These are phyloP conservation scores for Trichoderma guizhouense DNA, from an alignment of 2,329 filamentous ascomycete genomes.

Conservation along the genomic window DNA sequence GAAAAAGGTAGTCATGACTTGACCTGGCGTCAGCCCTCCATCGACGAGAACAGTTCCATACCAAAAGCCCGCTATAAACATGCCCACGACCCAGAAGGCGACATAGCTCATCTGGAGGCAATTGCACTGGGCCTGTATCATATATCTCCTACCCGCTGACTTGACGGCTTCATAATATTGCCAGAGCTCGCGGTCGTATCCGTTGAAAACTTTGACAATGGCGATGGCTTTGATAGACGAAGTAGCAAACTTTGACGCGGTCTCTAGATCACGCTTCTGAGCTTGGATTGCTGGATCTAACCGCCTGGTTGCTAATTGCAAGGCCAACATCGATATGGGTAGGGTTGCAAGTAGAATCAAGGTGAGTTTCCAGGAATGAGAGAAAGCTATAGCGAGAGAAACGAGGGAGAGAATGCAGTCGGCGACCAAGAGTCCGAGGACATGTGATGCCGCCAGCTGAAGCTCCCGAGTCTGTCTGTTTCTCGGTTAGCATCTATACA, in stretches of 20 bases:
- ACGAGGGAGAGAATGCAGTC: constrained; percentile 62
- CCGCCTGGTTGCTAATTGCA: constrained; percentile 57
- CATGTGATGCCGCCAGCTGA: constrained; percentile 74
- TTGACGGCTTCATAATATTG: constrained; percentile 60
- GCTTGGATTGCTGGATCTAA: constrained; percentile 64
- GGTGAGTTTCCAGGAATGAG: constrained; percentile 79
- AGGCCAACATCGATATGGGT: constrained; percentile 61
- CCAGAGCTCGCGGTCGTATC: constrained; percentile 63
- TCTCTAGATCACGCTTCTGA: constrained; percentile 65
- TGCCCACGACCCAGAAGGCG: constrained; percentile 68
- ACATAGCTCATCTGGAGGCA: constrained; percentile 70
- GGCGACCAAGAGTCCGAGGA: constrained; percentile 67
- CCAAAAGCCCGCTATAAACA: constrained; percentile 90
- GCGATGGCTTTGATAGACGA: constrained; percentile 73
- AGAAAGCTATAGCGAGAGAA: constrained; percentile 69
- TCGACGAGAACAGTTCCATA: constrained; percentile 72
- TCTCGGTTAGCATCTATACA: background rate
- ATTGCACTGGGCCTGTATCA: constrained; percentile 64
- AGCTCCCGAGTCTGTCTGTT: constrained; percentile 78
- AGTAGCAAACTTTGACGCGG: constrained; percentile 68
- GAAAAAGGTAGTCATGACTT: constrained; percentile 82
- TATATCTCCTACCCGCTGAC: constrained; percentile 60
- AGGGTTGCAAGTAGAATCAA: constrained; percentile 72
- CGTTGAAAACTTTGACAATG: constrained; percentile 82
- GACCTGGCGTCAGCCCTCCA: constrained; percentile 57